Evolutionary conservation across 768 basidiomycete species (phyloP).

Genomic region (Pulveroboletus sp.): DNA sequence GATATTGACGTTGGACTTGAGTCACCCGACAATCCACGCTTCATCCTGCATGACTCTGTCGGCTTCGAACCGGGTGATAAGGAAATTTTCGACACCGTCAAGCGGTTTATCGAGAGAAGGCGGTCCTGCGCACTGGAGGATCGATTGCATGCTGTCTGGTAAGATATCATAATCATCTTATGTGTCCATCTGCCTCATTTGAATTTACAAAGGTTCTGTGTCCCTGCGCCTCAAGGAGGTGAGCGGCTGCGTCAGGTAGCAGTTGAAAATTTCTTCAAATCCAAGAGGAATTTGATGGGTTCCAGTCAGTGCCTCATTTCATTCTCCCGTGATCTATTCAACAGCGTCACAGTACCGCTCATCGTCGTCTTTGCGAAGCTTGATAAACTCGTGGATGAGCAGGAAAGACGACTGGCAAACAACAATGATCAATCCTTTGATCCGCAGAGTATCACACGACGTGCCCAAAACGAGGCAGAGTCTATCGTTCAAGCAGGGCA

Average conservation of each 20-base stretch:
- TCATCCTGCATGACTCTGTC: conserved; percentile 1
- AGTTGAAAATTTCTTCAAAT: background rate
- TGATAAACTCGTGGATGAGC: background rate
- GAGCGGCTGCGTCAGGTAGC: background rate
- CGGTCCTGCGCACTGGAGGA: background rate
- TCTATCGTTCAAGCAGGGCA: background rate
- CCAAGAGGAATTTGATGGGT: background rate
- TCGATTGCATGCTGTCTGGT: background rate
- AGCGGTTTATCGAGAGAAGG: background rate
- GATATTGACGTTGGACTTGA: background rate
- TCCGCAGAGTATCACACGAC: background rate
- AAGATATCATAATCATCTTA: too few relatives aligned
- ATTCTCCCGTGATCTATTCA: background rate
- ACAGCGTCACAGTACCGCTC: background rate
- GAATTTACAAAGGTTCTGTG: background rate
- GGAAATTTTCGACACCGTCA: background rate
- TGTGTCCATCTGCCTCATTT: background rate
- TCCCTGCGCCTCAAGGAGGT: background rate
- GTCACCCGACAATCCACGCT: background rate
- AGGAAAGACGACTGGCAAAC: background rate
- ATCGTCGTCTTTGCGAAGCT: background rate
- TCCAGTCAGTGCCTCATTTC: background rate
- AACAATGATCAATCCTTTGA: background rate
- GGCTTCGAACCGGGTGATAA: conserved; percentile 3
- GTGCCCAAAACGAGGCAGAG: background rate